A percentile compares a stretch with the other conserved stretches of the same genome.
Evolutionary conservation across 768 basidiomycete genomes (phyloP).

Genomic region (Leccinum obscurum): DNA sequence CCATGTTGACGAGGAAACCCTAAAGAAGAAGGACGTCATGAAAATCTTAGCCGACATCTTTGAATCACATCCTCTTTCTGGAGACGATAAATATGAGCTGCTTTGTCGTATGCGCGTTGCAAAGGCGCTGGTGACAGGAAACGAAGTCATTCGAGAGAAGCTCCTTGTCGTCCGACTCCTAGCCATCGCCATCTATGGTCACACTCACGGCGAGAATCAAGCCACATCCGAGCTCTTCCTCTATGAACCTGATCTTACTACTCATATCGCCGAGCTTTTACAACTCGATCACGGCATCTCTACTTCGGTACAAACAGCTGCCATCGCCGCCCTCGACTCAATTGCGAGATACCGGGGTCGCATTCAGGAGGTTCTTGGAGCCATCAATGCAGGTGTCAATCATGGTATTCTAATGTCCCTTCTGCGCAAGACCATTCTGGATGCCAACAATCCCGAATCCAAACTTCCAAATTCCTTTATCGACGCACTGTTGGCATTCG

Average conservation of each 20-base stretch:
- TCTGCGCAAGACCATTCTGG: conserved; percentile 75
- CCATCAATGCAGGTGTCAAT: conserved; percentile 93
- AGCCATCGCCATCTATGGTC: conserved; percentile 88
- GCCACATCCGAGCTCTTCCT: conserved; percentile 84
- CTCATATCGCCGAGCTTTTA: conserved; percentile 85
- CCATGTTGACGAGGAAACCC: conserved; percentile 59
- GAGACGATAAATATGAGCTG: conserved; percentile 84
- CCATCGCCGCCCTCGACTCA: conserved; percentile 88
- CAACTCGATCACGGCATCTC: conserved; percentile 76
- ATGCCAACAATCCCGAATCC: conserved; percentile 67
- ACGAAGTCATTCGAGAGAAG: conserved; percentile 69
- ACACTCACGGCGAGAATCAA: conserved; percentile 78
- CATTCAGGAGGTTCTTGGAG: conserved; percentile 82
- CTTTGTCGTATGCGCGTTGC: conserved; percentile 83
- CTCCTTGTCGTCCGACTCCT: conserved; percentile 79
- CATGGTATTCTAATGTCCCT: conserved; percentile 93
- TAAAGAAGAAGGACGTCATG: conserved; percentile 66
- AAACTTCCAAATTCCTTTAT: conserved; percentile 71
- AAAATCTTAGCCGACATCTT: conserved; percentile 74
- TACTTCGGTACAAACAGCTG: conserved; percentile 74
- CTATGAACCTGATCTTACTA: conserved; percentile 91
- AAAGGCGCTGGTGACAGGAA: conserved; percentile 59
- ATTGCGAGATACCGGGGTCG: conserved; percentile 82
- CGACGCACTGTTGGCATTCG: conserved; percentile 83
- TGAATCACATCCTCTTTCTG: conserved; percentile 66